Conservation (phyloP, 306 rosid genomes). For the Fagus crenata region DNA sequence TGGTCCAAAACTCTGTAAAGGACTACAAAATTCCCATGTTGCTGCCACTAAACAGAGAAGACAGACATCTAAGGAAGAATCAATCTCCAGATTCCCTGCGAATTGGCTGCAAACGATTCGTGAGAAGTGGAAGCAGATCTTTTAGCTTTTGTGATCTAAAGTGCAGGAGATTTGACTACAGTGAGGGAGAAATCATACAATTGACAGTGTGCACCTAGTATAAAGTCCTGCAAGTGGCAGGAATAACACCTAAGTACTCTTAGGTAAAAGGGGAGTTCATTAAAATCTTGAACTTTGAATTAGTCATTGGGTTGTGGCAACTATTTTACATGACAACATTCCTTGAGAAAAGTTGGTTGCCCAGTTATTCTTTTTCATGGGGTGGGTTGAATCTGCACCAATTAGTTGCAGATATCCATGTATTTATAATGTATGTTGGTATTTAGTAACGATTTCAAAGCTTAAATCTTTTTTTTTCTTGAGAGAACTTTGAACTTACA, state of each 20-base stretch:
- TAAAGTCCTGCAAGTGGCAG: background rate
- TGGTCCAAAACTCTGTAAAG: slow-evolving; percentile 25
- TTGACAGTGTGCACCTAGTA: background rate
- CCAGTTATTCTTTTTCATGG: background rate
- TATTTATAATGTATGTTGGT: background rate
- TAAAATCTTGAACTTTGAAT: background rate
- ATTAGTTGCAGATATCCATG: background rate
- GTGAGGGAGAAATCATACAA: background rate
- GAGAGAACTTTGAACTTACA: background rate
- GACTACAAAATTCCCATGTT: slow-evolving; percentile 23
- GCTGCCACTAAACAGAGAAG: slow-evolving; percentile 32
- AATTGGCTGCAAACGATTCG: slow-evolving; percentile 38
- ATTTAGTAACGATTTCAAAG: background rate
- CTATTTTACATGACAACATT: background rate
- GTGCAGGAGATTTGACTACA: background rate
- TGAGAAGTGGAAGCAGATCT: slow-evolving; percentile 35
- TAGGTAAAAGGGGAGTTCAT: too few relatives aligned
- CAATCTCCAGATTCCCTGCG: slow-evolving; percentile 16
- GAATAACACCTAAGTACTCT: too few relatives aligned
- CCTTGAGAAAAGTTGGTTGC: background rate
- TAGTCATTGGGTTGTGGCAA: background rate
- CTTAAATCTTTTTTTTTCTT: background rate
- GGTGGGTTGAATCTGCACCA: background rate
- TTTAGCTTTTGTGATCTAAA: slow-evolving; percentile 26
- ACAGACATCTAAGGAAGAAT: slow-evolving; percentile 24